Base-by-base conservation (phyloP, 345 rosid species). In the Turritis glabra region DNA sequence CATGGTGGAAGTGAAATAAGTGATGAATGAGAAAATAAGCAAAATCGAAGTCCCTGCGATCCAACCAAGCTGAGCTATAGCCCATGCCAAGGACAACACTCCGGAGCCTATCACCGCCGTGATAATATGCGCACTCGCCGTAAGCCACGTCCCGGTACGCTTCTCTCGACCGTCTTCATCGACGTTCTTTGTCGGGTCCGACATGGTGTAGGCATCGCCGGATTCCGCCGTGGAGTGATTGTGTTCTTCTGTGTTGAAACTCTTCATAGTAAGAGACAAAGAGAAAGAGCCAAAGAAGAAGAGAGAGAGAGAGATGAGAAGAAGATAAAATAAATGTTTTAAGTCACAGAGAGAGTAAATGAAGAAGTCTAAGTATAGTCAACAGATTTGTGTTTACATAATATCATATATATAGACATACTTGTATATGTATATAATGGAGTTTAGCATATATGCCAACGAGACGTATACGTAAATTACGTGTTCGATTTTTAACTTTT, bases 91-190 rank as follows among this genome's bases (percentile, higher is more conserved):
- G 6, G 96, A 84, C 60, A 94, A 72, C 72, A 91, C 97, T 22
- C 98, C 98, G 2, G 96, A 91, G 4, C 96, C 98, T 21, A 94
- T 94, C 72, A 94, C 97, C 11, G 97, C 97, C 3, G 98, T 94
- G 26, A 94, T 94, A 23, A 94, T 94, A 77, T 94, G 98, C 7
- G 97, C 91, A 78, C 95, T 90, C 0, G 97, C 97, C 17, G 93
- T 88, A 0, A 88, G 23, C 95, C 95, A 85, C 4, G 95, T 91
- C 85, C 96, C 97, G 3, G 88, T 88, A 73, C 80, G 48, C 60
- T 76, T 76, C 60, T 76, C 80, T 44, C 71, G 13, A 0, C 80
- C 80, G 7, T 76, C 80, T 12, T 76, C 80, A 19, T 76, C 80
- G 8, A 76, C 80, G 80, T 76, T 63, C 71, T 76, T 76, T 3